phyloP scores from a whole-genome alignment of 208 protist genomes.

The Polymyxa betae region DNA sequence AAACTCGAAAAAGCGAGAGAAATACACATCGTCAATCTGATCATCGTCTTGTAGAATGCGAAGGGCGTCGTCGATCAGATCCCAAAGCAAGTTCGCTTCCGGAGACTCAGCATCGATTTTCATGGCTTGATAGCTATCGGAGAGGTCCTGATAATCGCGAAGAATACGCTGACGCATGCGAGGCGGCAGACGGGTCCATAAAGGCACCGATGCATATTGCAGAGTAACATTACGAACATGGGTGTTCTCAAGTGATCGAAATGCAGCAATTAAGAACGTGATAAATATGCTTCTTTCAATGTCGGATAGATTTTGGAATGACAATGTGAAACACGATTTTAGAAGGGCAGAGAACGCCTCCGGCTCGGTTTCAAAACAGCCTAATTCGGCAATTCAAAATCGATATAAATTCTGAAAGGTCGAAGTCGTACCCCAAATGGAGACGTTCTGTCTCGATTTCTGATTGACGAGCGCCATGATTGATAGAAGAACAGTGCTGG shows the following conservation, averaged over 20 bases:
- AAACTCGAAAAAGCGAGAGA: conserved; percentile 76
- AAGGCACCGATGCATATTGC: conserved; percentile 60
- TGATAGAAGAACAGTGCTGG: conserved; percentile 66
- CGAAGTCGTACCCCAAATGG: not conserved
- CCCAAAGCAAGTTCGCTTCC: not conserved
- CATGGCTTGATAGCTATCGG: not conserved
- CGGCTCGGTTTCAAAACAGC: not conserved
- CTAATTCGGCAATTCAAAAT: not conserved
- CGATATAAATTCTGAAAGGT: not conserved
- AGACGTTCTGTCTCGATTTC: conserved; percentile 66
- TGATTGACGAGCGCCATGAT: conserved; percentile 74
- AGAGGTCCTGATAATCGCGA: conserved; percentile 56
- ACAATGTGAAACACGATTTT: not conserved
- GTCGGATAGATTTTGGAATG: not conserved
- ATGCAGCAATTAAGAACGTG: conserved; percentile 50
- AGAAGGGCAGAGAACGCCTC: not conserved
- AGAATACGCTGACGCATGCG: not conserved
- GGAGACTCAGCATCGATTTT: not conserved
- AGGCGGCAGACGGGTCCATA: conserved; percentile 57
- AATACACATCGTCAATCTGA: conserved; percentile 20
- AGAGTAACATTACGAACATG: conserved; percentile 48
- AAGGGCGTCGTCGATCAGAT: conserved; percentile 6
- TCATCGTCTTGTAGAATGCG: too few species aligned
- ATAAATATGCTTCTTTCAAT: not conserved
- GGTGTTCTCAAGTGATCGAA: conserved; percentile 59